Conservation (phyloP, 225 moss, liverwort and hornwort genomes). For the Pleurozium schreberi region DNA sequence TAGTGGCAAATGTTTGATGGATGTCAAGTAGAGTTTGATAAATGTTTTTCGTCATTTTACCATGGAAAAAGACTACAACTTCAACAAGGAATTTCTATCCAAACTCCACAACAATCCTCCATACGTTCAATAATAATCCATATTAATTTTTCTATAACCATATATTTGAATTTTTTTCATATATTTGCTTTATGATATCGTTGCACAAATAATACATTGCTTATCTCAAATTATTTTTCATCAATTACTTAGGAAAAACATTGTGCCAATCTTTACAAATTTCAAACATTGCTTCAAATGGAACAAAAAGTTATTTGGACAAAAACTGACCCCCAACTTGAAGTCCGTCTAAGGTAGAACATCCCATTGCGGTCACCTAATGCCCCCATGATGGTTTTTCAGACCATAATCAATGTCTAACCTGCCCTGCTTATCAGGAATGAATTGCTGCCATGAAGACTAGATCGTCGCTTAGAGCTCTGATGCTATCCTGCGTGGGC, state of each 20-base stretch:
- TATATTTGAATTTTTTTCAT: neutral
- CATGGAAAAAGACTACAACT: fast-evolving
- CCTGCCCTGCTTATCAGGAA: neutral
- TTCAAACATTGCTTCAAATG: neutral
- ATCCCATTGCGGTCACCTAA: too few relatives aligned
- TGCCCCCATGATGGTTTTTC: too few relatives aligned
- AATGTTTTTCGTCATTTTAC: neutral
- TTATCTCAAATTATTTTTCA: neutral
- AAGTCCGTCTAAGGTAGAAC: too few relatives aligned
- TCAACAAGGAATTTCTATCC: too few relatives aligned
- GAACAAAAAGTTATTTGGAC: neutral
- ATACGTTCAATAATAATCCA: neutral
- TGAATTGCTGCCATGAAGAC: neutral
- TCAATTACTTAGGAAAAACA: neutral
- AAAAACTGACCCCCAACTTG: neutral
- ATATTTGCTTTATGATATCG: neutral
- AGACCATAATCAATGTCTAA: too few relatives aligned
- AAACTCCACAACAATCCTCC: too few relatives aligned
- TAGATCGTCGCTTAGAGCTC: neutral
- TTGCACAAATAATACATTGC: too few relatives aligned
- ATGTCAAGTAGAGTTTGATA: neutral
- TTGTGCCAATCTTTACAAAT: neutral
- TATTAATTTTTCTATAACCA: too few relatives aligned
- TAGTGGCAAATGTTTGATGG: fast-evolving
- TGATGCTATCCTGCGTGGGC: neutral